phyloP scores from a whole-genome alignment of 371 early-diverging fungal genomes.

The Rhizopus microsporus region DNA sequence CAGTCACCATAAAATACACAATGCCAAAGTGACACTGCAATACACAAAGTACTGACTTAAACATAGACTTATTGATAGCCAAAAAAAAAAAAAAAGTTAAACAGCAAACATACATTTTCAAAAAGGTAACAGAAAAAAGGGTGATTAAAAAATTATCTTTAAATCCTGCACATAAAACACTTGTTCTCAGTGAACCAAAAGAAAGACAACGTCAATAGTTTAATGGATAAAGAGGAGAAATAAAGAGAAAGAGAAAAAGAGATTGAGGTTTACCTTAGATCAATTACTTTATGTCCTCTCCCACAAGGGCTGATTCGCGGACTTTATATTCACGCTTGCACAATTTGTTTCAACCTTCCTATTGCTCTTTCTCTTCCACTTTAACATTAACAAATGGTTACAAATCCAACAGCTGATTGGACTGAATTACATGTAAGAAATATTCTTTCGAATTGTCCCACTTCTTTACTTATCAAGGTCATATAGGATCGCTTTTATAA shows the following conservation, averaged over 20 bases:
- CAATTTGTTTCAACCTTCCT: constrained; percentile 4
- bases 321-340: constrained; percentile 1
- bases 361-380: background rate
- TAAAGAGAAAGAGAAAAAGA: too few species aligned
- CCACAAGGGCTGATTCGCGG: background rate
- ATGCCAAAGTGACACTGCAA: too few species aligned
- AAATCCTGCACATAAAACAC: too few species aligned
- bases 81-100: constrained; percentile 8
- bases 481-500: constrained; percentile 54
- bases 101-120: background rate
- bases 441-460: background rate
- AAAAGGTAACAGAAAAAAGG: background rate
- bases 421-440: constrained; percentile 50
- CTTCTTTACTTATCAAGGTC: background rate
- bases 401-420: constrained; percentile 60
- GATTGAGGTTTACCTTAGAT: too few species aligned
- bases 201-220: too few species aligned
- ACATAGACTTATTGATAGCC: background rate
- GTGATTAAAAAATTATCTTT: background rate
- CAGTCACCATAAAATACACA: background rate
- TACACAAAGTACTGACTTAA: too few species aligned
- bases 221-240: too few species aligned
- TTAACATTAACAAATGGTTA: constrained; percentile 24
- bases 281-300: too few species aligned
- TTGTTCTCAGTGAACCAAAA: too few species aligned